These are phyloP conservation scores for Castanospermum australe DNA, from an alignment of 306 rosid genomes.

Conservation along the genomic window DNA sequence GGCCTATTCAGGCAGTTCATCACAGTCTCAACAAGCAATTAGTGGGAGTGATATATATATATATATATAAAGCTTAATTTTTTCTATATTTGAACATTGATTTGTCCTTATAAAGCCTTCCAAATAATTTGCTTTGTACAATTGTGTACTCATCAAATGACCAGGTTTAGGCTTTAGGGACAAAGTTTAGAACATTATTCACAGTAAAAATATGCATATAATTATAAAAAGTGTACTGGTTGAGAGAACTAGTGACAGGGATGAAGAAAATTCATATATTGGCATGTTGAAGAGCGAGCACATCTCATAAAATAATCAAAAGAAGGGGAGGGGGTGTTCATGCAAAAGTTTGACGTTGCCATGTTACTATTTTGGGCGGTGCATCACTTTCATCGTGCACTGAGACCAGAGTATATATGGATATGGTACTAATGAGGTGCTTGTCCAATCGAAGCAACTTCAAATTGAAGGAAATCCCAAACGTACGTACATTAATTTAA, in stretches of 20 bases:
- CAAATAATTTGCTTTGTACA: background rate
- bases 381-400: constrained; percentile 58
- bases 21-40: background rate
- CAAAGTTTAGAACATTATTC: constrained; percentile 15
- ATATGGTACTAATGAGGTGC: constrained; percentile 51
- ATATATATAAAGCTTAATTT: background rate
- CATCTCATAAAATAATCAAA: constrained; percentile 17
- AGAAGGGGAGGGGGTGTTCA: background rate
- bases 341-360: constrained; percentile 63
- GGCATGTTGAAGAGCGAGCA: constrained; percentile 34
- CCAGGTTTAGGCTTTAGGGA: constrained; percentile 11
- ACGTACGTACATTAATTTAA: background rate
- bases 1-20: no score
- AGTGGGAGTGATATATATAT: no score
- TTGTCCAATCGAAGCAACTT: constrained; percentile 69
- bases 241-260: constrained; percentile 5
- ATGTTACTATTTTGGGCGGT: constrained; percentile 62
- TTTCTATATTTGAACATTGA: background rate
- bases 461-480: constrained; percentile 46
- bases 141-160: background rate
- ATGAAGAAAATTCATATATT: constrained; percentile 1
- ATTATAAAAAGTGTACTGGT: background rate
- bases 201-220: background rate
- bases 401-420: constrained; percentile 37
- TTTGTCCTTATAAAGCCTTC: constrained; percentile 10